phyloP scores from a whole-genome alignment of 2,329 filamentous ascomycete species.

The Exophiala oligosperma region DNA sequence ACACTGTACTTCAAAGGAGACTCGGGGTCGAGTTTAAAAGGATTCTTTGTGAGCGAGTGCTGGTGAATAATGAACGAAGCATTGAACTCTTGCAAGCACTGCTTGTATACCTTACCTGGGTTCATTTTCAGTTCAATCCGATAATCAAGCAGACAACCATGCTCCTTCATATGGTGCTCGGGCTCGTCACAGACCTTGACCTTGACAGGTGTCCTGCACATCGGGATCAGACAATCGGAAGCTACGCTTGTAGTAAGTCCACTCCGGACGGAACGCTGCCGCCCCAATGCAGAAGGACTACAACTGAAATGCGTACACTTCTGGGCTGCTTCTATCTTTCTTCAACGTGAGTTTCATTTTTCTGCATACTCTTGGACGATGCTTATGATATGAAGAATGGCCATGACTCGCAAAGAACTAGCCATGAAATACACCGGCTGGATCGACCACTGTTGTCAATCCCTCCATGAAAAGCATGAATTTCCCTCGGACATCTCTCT shows the following conservation, averaged over 20 bases:
- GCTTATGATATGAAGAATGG: conserved; percentile 2
- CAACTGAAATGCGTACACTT: conserved; percentile 7
- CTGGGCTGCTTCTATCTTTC: conserved; percentile 12
- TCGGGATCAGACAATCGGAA: conserved; percentile 12
- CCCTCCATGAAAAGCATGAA: conserved; percentile 3
- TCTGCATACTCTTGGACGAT: neutral
- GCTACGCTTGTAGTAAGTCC: neutral
- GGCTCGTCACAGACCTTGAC: conserved; percentile 13
- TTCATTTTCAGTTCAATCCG: conserved; percentile 12
- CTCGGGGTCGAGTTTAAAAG: conserved; percentile 5
- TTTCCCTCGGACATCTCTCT: conserved; percentile 1
- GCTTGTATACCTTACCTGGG: conserved; percentile 9
- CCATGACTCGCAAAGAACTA: conserved; percentile 11
- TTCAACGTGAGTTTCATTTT: conserved; percentile 4
- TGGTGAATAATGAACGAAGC: conserved; percentile 8
- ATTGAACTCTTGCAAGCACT: conserved; percentile 9
- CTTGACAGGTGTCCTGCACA: conserved; percentile 13
- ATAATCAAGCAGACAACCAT: conserved; percentile 7
- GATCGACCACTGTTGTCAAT: conserved; percentile 9
- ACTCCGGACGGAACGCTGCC: neutral
- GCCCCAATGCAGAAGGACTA: conserved; percentile 2
- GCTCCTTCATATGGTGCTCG: conserved; percentile 10
- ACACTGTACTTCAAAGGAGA: conserved; percentile 4
- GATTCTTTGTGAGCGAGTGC: neutral
- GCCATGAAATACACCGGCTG: conserved; percentile 12